Base-by-base conservation (phyloP, 257 asterid species). In the Rauvolfia tetraphylla region DNA sequence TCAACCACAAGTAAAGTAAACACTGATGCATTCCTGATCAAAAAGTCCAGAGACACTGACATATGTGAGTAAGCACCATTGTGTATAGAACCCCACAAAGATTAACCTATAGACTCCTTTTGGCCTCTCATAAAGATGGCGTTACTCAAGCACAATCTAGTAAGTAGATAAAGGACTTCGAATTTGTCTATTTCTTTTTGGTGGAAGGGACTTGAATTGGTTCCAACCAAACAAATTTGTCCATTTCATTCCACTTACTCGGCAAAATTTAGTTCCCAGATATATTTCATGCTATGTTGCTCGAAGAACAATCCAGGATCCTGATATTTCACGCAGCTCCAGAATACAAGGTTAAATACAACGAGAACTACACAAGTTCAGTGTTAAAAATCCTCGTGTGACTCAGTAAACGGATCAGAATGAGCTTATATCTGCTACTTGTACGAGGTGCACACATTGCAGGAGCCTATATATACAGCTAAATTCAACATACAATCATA, bases 401-500 rank as follows among this genome's bases (percentile, higher is more conserved):
- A 20, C 20, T 31, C 56, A 41, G 38, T 27, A 10, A 49, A 49
- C 54, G 10, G 67, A 6, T 44, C 23, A 33, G 34, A 31, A 68
- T 42, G 44, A 76, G 36, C 67, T 79, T 42, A 49, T 2, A 23
- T 58, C 33, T 68, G 65, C 81, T 76, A 48, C 46, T 68, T n/a
- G 79, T 57, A 59, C 71, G 83, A 83, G 81, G 53, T 79, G 86
- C 79, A 83, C 83, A 76, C 57, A 70, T 70, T 67, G 71, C 72
- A 53, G 68, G 31, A 72, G 42, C 33, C 23, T 33, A 31, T 49
- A 18, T 67, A 10, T 12, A 75, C 61, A 68, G 27, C 59, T 29
- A 42, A 74, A 68, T 44, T 74, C 70, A 46, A 57, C 49, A 23
- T 46, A 41, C 10, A 44, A 34, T 33, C 10, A 29, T 18, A 57